phyloP scores from a whole-genome alignment of 345 rosid genomes.

The Brassica carinata region DNA sequence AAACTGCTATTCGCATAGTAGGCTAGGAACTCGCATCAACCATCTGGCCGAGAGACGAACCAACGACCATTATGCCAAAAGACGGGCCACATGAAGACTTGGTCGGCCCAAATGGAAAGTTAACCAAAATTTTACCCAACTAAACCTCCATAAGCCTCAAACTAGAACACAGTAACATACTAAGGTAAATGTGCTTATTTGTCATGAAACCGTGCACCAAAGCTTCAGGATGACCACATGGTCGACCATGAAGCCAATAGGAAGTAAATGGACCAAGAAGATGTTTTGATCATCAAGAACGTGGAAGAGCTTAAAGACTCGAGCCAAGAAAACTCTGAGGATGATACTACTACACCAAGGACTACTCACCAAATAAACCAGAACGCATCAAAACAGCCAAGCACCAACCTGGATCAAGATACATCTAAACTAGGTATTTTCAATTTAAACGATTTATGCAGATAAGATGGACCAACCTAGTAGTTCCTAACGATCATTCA shows the following conservation, averaged over 20 bases:
- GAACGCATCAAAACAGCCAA: background rate
- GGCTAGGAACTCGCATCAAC: background rate
- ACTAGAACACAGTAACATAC: background rate
- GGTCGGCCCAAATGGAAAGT: background rate
- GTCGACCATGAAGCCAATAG: background rate
- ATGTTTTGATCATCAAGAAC: background rate
- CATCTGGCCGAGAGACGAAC: background rate
- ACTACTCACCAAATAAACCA: background rate
- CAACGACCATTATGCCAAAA: background rate
- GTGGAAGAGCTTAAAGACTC: background rate
- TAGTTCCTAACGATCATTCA: background rate
- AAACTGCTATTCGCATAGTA: background rate
- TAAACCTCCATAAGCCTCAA: background rate
- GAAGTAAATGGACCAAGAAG: background rate
- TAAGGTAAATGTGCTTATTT: background rate
- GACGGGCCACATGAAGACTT: background rate
- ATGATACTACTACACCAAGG: background rate
- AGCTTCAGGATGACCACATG: background rate
- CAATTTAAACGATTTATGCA: background rate
- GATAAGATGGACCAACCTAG: background rate
- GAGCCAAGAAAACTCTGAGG: background rate
- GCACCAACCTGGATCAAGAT: background rate
- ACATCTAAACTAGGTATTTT: background rate
- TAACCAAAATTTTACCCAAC: background rate
- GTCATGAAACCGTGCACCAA: background rate